phyloP scores from a whole-genome alignment of 345 rosid genomes.

The Murraya paniculata region DNA sequence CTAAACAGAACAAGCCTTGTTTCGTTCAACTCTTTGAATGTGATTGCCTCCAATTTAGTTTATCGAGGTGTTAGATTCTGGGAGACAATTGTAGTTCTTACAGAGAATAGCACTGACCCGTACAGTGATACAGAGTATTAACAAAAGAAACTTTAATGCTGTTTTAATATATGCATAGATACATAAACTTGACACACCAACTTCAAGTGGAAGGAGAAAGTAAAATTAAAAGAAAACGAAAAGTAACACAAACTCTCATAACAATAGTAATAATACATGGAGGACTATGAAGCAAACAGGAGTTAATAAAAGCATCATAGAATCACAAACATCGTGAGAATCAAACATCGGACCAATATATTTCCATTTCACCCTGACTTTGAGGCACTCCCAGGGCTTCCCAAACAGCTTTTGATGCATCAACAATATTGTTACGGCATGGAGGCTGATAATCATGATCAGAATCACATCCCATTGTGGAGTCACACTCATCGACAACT shows the following conservation, averaged over 20 bases:
- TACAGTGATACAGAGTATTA: not conserved
- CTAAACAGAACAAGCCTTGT: too few relatives aligned
- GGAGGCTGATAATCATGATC: slow-evolving; percentile 35
- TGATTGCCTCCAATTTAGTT: not conserved
- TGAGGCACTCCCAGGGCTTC: slow-evolving; percentile 21
- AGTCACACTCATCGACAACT: slow-evolving; percentile 35
- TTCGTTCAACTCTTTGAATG: too few relatives aligned
- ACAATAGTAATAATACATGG: not conserved
- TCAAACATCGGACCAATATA: slow-evolving; percentile 25
- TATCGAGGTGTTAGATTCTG: too few relatives aligned
- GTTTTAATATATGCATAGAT: not conserved
- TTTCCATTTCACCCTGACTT: slow-evolving; percentile 8
- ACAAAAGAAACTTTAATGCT: not conserved
- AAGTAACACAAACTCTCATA: not conserved
- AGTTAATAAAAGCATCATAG: not conserved
- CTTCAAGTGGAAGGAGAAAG: not conserved
- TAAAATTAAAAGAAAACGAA: not conserved
- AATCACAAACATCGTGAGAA: not conserved
- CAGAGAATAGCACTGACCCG: not conserved
- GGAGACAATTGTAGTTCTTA: not conserved
- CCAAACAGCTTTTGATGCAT: slow-evolving; percentile 34
- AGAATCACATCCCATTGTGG: slow-evolving; percentile 20
- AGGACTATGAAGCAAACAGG: too few relatives aligned
- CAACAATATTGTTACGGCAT: slow-evolving; percentile 26
- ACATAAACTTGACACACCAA: not conserved